phyloP scores from a whole-genome alignment of 2,329 filamentous ascomycete genomes.

The Aspergillus brasiliensis region DNA sequence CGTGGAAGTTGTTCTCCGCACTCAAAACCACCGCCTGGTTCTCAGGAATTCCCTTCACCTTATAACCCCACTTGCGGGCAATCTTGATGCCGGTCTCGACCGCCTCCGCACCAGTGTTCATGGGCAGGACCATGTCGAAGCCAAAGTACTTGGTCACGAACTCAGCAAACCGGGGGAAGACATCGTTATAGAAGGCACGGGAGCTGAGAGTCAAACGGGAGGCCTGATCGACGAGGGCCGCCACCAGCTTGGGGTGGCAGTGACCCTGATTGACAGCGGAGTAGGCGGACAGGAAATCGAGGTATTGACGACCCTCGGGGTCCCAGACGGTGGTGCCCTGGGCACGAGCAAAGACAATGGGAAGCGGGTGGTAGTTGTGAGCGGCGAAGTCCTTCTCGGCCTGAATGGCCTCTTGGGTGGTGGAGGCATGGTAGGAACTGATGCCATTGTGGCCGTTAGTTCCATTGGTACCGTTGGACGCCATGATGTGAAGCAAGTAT shows the following conservation, averaged over 20 bases:
- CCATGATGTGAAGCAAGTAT: constrained; percentile 25
- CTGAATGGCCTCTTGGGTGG: constrained; percentile 76
- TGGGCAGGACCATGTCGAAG: constrained; percentile 96
- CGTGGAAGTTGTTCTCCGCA: constrained; percentile 92
- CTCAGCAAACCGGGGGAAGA: constrained; percentile 93
- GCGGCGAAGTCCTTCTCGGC: constrained; percentile 83
- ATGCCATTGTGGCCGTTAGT: constrained; percentile 40
- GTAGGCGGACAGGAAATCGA: constrained; percentile 98
- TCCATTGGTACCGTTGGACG: constrained; percentile 17
- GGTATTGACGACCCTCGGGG: constrained; percentile 90
- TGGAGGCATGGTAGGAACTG: constrained; percentile 68
- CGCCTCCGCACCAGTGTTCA: constrained; percentile 97
- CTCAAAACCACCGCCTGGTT: constrained; percentile 83
- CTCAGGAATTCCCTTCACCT: constrained; percentile 84
- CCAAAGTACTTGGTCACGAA: constrained; percentile 87
- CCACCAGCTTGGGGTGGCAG: constrained; percentile 94
- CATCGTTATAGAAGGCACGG: constrained; percentile 96
- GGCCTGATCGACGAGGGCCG: constrained; percentile 86
- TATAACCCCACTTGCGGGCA: constrained; percentile 97
- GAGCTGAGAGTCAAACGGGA: constrained; percentile 87
- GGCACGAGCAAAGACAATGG: constrained; percentile 86
- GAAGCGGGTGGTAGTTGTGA: constrained; percentile 98
- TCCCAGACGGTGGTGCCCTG: constrained; percentile 92
- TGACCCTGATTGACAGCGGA: constrained; percentile 97
- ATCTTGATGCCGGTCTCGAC: constrained; percentile 96